phyloP scores from a whole-genome alignment of 257 asterid species.

The Lithospermum erythrorhizon region DNA sequence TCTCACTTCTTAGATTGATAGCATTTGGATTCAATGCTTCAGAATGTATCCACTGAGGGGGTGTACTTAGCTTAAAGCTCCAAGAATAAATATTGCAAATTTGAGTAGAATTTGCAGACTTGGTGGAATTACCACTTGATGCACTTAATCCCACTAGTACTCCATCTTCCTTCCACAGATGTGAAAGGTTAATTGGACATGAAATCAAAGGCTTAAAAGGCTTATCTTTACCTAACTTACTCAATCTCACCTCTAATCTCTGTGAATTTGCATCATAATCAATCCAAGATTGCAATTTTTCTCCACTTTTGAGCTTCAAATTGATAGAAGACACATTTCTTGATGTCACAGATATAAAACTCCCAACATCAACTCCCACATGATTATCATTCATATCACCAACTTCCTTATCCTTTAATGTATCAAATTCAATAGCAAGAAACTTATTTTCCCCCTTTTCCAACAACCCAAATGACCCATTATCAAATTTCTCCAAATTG shows the following conservation, averaged over 20 bases:
- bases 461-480: slow-evolving; percentile 40
- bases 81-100: slow-evolving; percentile 44
- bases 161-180: slow-evolving; percentile 42
- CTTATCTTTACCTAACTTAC: slow-evolving; percentile 28
- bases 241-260: slow-evolving; percentile 59
- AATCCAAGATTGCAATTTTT: slow-evolving; percentile 70
- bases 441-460: slow-evolving; percentile 32
- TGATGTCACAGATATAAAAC: slow-evolving; percentile 49
- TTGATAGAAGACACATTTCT: slow-evolving; percentile 53
- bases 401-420: slow-evolving; percentile 32
- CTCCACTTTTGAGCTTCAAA: slow-evolving; percentile 35
- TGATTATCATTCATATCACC: slow-evolving; percentile 59
- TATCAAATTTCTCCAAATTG: slow-evolving; percentile 34
- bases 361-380: slow-evolving; percentile 47
- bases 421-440: slow-evolving; percentile 66
- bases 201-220: slow-evolving; percentile 51
- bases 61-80: slow-evolving; percentile 40
- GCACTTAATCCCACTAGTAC: slow-evolving; percentile 60
- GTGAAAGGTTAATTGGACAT: slow-evolving; percentile 44
- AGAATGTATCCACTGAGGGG: slow-evolving; percentile 73
- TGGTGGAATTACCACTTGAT: slow-evolving; percentile 45
- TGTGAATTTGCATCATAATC: slow-evolving; percentile 71
- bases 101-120: slow-evolving; percentile 13
- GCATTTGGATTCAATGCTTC: slow-evolving; percentile 66
- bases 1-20: slow-evolving; percentile 17